A percentile compares a stretch with the other conserved stretches of the same genome.
phyloP scores from a whole-genome alignment of 495 filamentous ascomycete genomes.

The Talaromyces liani region DNA sequence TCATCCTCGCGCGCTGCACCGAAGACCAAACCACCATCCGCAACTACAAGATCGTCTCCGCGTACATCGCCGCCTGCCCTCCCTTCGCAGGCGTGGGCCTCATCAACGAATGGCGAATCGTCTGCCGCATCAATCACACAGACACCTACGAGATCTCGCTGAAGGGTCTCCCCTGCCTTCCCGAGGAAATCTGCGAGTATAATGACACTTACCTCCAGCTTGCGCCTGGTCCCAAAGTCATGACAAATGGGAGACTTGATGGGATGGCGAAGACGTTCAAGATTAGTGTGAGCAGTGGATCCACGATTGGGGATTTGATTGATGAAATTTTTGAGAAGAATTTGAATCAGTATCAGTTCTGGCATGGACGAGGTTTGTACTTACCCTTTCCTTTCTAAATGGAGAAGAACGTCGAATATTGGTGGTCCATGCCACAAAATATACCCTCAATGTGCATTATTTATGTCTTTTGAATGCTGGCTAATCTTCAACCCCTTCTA shows the following conservation, averaged over 20 bases:
- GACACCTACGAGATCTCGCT: background rate
- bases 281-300: background rate
- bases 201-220: background rate
- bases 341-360: background rate
- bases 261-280: slow-evolving; percentile 2
- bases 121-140: background rate
- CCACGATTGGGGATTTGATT: background rate
- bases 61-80: background rate
- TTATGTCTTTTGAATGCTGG: background rate
- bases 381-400: background rate
- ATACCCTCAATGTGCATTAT: background rate
- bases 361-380: background rate
- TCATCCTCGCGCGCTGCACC: background rate
- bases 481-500: background rate
- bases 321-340: background rate
- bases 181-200: background rate
- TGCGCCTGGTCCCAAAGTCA: background rate
- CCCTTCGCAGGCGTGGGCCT: background rate
- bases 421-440: background rate
- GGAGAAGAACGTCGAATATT: no score
- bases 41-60: background rate
- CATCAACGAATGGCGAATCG: background rate
- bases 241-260: background rate
- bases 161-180: background rate
- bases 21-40: background rate